Evolutionary conservation across 129 eudicot genomes (phyloP).

Genomic region (Helianthus tuberosus): DNA sequence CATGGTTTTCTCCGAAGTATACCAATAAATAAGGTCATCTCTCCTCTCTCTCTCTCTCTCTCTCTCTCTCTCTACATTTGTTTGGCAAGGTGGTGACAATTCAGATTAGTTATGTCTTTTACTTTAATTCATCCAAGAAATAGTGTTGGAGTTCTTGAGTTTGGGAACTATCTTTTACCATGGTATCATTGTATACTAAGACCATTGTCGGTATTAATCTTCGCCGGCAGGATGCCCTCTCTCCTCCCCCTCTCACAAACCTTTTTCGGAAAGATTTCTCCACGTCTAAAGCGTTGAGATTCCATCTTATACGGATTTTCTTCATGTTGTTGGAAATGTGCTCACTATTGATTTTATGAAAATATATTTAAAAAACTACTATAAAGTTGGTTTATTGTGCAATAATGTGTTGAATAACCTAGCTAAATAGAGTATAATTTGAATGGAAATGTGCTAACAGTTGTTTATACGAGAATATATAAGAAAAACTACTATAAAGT

Average conservation of each 20-base stretch:
- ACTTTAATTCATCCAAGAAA: constrained; percentile 8
- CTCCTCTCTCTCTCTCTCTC: constrained; percentile 9
- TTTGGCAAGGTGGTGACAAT: constrained; percentile 7
- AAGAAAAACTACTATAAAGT: neutral
- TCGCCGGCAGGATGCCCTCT: no score
- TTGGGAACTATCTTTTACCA: neutral
- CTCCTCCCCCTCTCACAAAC: no score
- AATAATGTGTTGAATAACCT: neutral
- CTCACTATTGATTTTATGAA: constrained; percentile 1
- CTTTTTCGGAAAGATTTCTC: neutral
- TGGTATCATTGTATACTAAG: neutral
- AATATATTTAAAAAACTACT: neutral
- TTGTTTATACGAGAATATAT: no score
- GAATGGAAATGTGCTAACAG: neutral
- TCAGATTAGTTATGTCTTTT: neutral
- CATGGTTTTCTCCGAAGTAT: constrained; percentile 36
- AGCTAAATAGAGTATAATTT: neutral
- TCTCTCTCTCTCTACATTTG: constrained; percentile 12
- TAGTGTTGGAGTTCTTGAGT: neutral
- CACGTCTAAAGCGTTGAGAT: no score
- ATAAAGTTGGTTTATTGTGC: neutral
- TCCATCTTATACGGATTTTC: neutral
- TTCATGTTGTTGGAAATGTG: no score
- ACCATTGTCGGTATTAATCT: no score
- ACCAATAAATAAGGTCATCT: constrained; percentile 42